Evolutionary conservation across 1,284 basidiomycete genomes (phyloP).

Genomic region (Cryptococcus wingfieldii): DNA sequence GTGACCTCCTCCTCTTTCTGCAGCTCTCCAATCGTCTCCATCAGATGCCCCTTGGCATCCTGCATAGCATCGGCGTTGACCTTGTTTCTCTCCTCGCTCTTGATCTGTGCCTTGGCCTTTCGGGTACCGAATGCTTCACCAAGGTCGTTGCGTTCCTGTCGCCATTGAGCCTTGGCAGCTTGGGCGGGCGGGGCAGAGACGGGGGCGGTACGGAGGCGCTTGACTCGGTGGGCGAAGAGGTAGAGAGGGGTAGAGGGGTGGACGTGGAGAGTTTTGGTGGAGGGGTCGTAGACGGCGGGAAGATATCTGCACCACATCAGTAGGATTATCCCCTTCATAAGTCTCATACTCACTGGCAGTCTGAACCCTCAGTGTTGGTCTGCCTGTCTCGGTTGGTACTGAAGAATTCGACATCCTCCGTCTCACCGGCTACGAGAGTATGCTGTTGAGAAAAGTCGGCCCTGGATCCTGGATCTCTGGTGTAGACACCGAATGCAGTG

Average conservation of each 20-base stretch:
- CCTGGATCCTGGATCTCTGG: slow-evolving; percentile 42
- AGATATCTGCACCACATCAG: slow-evolving; percentile 39
- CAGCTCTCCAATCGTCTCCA: slow-evolving; percentile 66
- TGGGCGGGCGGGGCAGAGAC: slow-evolving; percentile 38
- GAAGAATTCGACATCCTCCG: slow-evolving; percentile 61
- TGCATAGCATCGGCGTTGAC: slow-evolving; percentile 82
- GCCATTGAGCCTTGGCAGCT: slow-evolving; percentile 53
- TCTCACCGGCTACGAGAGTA: slow-evolving; percentile 65
- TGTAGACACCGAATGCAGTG: slow-evolving; percentile 65
- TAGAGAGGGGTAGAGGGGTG: slow-evolving; percentile 65
- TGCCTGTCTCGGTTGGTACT: slow-evolving; percentile 52
- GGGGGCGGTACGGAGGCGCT: slow-evolving; percentile 60
- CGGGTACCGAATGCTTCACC: slow-evolving; percentile 90
- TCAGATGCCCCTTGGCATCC: slow-evolving; percentile 69
- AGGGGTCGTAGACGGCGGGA: slow-evolving; percentile 58
- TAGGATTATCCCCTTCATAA: neutral
- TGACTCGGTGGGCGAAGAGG: slow-evolving; percentile 71
- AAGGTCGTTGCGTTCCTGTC: slow-evolving; percentile 66
- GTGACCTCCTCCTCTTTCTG: slow-evolving; percentile 51
- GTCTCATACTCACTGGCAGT: slow-evolving; percentile 21
- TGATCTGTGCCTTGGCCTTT: slow-evolving; percentile 80
- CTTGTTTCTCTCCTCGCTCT: slow-evolving; percentile 76
- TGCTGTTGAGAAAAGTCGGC: slow-evolving; percentile 52
- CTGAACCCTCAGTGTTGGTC: slow-evolving; percentile 54
- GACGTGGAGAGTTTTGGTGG: slow-evolving; percentile 63